Evolutionary conservation across 257 asterid species (phyloP).

Genomic region (Jacaranda mimosifolia): DNA sequence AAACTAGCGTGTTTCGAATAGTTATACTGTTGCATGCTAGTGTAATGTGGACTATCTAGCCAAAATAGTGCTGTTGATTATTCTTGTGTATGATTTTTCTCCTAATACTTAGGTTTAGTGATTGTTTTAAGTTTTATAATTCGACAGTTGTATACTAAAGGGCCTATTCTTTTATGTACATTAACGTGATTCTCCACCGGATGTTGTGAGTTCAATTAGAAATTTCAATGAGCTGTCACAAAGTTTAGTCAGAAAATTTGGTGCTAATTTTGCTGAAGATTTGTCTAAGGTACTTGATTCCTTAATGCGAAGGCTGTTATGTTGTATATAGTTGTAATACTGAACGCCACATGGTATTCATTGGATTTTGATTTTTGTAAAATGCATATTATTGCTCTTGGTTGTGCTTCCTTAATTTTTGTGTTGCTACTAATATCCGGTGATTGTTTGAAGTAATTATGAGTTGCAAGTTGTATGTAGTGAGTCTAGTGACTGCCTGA

Average conservation of each 20-base stretch:
- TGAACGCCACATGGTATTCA: background rate
- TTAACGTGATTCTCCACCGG: background rate
- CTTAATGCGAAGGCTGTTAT: background rate
- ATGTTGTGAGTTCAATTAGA: background rate
- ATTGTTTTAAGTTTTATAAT: background rate
- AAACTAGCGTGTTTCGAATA: background rate
- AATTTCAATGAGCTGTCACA: too few species aligned
- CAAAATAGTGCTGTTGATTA: conserved; percentile 2
- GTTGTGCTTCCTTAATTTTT: background rate
- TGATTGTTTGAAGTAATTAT: background rate
- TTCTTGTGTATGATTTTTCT: too few species aligned
- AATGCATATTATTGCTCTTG: background rate
- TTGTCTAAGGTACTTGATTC: background rate
- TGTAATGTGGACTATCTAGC: background rate
- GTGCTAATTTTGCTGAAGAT: background rate
- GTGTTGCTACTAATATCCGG: background rate
- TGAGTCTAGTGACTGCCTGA: background rate
- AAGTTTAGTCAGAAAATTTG: background rate
- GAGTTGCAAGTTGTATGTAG: background rate
- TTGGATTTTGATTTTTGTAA: background rate
- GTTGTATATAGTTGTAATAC: background rate
- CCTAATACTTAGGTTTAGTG: too few species aligned
- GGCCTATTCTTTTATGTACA: background rate
- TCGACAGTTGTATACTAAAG: background rate
- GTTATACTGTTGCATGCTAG: background rate